Percentiles rank a stretch among this genome's conserved stretches.
phyloP scores from a whole-genome alignment of 352 stramenopile genomes.

The Phytophthora cactorum region DNA sequence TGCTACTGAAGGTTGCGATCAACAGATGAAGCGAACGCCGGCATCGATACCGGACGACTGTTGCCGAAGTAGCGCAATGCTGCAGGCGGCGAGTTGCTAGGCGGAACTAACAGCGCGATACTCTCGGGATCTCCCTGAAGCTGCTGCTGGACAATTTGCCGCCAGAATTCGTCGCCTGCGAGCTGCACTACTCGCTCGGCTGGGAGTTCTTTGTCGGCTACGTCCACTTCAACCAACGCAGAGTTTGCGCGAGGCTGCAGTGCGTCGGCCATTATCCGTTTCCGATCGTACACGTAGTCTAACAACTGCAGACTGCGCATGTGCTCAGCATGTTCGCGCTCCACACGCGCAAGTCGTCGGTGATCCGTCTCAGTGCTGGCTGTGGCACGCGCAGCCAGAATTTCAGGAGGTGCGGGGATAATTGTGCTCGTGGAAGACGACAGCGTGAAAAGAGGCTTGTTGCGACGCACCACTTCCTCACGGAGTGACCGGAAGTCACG shows the following conservation, averaged over 20 bases:
- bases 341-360: conserved; percentile 46
- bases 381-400: conserved; percentile 65
- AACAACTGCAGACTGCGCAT: conserved; percentile 76
- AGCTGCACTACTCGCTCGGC: conserved; percentile 39
- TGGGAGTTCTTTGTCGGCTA: conserved; percentile 36
- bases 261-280: conserved; percentile 52
- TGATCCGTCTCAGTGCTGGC: conserved; percentile 52
- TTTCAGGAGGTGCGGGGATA: conserved; percentile 67
- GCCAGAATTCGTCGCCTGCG: conserved; percentile 56
- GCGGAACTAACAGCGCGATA: conserved; percentile 54
- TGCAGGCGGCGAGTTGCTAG: conserved; percentile 66
- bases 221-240: conserved; percentile 55
- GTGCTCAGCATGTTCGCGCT: conserved; percentile 70
- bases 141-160: conserved; percentile 47
- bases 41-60: conserved; percentile 43
- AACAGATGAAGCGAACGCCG: conserved; percentile 57
- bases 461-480: conserved; percentile 52
- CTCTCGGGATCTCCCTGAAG: conserved; percentile 40
- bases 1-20: conserved; percentile 38
- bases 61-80: conserved; percentile 70
- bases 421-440: conserved; percentile 77
- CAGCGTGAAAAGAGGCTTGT: conserved; percentile 59
- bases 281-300: conserved; percentile 76
- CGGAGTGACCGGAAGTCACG: conserved; percentile 49
- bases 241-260: conserved; percentile 59